A percentile compares a stretch with the other conserved stretches of the same genome.
These are phyloP conservation scores for Geotrichum phurueaensis DNA, from an alignment of 1,139 yeast genomes.

Conservation along the genomic window DNA sequence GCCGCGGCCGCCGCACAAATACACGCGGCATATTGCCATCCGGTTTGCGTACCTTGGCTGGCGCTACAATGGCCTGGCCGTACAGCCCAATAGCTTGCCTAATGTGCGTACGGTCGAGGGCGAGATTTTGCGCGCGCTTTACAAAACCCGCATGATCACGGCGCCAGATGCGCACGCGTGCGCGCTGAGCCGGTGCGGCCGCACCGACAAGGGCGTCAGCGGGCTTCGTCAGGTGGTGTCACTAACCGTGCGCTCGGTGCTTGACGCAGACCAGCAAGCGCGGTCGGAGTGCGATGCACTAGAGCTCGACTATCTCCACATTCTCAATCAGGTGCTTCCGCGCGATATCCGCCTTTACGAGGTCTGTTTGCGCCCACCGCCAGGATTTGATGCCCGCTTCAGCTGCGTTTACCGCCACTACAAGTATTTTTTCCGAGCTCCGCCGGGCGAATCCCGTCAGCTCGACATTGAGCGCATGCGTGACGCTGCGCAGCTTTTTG, in stretches of 20 bases:
- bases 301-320: conserved; percentile 72
- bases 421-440: conserved; percentile 56
- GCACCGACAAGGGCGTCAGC: conserved; percentile 95
- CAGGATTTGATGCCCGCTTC: conserved; percentile 84
- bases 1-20: conserved; percentile 33
- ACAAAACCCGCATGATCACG: conserved; percentile 60
- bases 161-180: conserved; percentile 54
- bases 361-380: conserved; percentile 76
- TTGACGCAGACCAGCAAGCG: conserved; percentile 51
- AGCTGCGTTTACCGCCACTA: conserved; percentile 81
- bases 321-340: conserved; percentile 74
- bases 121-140: conserved; percentile 62
- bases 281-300: conserved; percentile 49
- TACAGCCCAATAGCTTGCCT: conserved; percentile 53
- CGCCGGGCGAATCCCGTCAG: conserved; percentile 21
- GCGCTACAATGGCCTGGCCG: conserved; percentile 87
- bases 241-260: conserved; percentile 62
- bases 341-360: conserved; percentile 75
- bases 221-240: conserved; percentile 95
- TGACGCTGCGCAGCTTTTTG: conserved; percentile 56
- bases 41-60: conserved; percentile 51
- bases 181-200: conserved; percentile 83
- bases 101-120: conserved; percentile 86
- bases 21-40: conserved; percentile 66
- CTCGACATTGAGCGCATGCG: conserved; percentile 64